These are phyloP conservation scores for Globisporangium paddicum DNA, from an alignment of 352 stramenopile species.

Conservation along the genomic window DNA sequence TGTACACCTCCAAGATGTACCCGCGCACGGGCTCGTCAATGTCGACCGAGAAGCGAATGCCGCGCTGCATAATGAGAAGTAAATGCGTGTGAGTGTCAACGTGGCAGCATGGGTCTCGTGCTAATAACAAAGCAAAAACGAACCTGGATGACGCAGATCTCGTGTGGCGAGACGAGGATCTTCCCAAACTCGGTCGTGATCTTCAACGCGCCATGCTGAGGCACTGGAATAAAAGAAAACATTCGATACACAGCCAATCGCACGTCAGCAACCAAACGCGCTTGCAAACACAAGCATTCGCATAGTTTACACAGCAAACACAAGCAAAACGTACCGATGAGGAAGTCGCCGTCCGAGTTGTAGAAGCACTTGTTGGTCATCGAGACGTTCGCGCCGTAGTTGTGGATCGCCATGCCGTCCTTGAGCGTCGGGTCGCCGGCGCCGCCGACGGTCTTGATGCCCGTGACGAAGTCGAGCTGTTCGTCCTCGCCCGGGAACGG, in stretches of 20 bases:
- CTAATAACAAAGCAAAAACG: no score
- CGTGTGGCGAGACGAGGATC: constrained; percentile 76
- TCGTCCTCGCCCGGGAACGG: constrained; percentile 50
- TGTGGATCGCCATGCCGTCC: constrained; percentile 91
- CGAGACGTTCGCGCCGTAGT: constrained; percentile 88
- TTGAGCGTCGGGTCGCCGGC: constrained; percentile 89
- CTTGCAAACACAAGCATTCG: no score
- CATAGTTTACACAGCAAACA: background rate
- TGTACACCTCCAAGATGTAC: constrained; percentile 96
- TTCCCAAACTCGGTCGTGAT: constrained; percentile 94
- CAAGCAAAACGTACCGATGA: constrained; percentile 76
- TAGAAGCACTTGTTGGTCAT: constrained; percentile 92
- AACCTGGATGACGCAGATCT: constrained; percentile 95
- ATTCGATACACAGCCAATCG: background rate
- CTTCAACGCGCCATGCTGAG: constrained; percentile 86
- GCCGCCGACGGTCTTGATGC: constrained; percentile 82
- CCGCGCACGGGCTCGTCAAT: constrained; percentile 82
- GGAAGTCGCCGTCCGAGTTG: constrained; percentile 96
- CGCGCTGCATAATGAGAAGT: constrained; percentile 59
- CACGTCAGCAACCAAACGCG: background rate
- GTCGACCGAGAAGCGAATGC: constrained; percentile 92
- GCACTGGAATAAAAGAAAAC: constrained; percentile 67
- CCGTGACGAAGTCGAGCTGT: constrained; percentile 85
- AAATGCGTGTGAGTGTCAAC: no score
- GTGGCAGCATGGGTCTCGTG: no score